Base-by-base conservation (phyloP, 805 yeast genomes). In the Metschnikowia matae region DNA sequence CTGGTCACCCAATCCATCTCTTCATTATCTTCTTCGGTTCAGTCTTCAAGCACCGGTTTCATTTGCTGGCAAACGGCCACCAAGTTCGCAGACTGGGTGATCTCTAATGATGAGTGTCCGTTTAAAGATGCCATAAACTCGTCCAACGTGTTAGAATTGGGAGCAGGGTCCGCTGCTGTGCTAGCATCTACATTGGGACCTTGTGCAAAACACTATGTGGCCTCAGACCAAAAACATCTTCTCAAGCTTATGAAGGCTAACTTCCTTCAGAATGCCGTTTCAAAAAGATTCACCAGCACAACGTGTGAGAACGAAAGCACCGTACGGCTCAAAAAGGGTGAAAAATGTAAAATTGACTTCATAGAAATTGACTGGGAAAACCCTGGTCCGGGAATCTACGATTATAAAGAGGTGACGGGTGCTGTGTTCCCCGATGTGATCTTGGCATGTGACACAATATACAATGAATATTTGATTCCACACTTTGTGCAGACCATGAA, bases 341-440 rank as follows among this genome's bases (percentile, higher is more conserved):
- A 31, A 29, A 38, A 4, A 21, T 37, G 68, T 5, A 48, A 40
- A 31, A 59, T 81, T 13, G 82, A 80, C 33, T 78, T 76, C 3
- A 61, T 76, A 11, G 84, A 77, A 51, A 75, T 71, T 51, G 89
- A 84, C 58, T 85, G 89, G 89, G 89, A 83, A 53, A 54, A 68
- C 8, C 58, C 73, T 0, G 74, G 69, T 0, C 55, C 54, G 14
- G 81, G 79, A 0, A 18, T 60, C 26, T 50, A 50, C 18, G 63
- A 62, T 29, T 50, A 52, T 14, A 6, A 14, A 6, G 42, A 33
- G 20, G 34, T 50, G 54, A 10, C 52, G 35, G 40, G 53, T 40
- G 3, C 53, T 56, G 31, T 0, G 39, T 37, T 39, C 1, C 79
- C 81, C 0, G 84, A 79, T 52, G 64, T 73, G 40, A 67, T 84